Percentiles rank a stretch among this genome's conserved stretches.
phyloP scores from a whole-genome alignment of 1,139 yeast genomes.

The Yamadazyma conglobata region DNA sequence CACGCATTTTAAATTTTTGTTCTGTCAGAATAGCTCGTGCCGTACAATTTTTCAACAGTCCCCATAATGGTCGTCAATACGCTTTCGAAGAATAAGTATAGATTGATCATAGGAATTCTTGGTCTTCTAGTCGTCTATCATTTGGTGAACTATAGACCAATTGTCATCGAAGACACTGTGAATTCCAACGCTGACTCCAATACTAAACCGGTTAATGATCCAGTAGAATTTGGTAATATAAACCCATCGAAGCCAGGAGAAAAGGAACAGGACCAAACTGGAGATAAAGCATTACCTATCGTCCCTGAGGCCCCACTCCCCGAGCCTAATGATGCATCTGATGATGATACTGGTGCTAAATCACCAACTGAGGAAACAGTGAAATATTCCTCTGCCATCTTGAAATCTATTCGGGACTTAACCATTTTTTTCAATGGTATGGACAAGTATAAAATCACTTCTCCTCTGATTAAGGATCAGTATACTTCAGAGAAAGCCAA shows the following conservation, averaged over 20 bases:
- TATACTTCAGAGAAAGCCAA: conserved; percentile 32
- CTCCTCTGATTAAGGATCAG: conserved; percentile 33
- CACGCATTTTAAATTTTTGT: too few relatives aligned
- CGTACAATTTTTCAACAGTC: too few relatives aligned
- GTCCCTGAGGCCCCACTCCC: not conserved
- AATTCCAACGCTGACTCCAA: conserved; percentile 4
- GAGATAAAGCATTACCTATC: not conserved
- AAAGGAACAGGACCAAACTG: not conserved
- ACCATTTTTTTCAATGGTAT: conserved; percentile 31
- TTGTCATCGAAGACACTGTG: conserved; percentile 2
- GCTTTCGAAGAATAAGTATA: conserved; percentile 5
- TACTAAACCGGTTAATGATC: conserved; percentile 7
- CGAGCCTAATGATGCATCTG: not conserved
- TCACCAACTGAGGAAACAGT: not conserved
- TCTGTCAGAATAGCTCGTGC: too few relatives aligned
- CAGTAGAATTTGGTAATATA: conserved; percentile 4
- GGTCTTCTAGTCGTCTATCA: conserved; percentile 6
- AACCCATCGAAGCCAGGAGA: conserved; percentile 6
- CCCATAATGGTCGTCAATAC: conserved; percentile 4
- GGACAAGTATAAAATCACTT: conserved; percentile 24
- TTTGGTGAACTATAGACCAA: conserved; percentile 3
- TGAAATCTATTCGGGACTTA: conserved; percentile 24
- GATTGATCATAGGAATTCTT: conserved; percentile 8
- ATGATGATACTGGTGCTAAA: not conserved
- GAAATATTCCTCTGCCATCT: not conserved